These are phyloP conservation scores for Bryum argenteum DNA, from an alignment of 225 moss, liverwort and hornwort genomes.

Conservation along the genomic window DNA sequence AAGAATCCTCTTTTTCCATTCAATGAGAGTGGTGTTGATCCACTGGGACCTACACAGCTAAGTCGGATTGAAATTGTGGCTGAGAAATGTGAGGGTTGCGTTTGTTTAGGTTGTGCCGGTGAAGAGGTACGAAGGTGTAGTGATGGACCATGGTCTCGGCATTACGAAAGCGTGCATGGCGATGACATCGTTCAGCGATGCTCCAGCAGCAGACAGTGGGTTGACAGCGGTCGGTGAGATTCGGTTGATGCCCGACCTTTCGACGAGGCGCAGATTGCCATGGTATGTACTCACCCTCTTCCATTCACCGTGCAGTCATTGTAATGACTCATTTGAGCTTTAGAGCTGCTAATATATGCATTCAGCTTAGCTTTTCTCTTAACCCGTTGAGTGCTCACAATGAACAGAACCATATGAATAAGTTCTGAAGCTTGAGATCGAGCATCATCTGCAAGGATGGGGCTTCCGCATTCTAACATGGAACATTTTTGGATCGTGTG, in stretches of 20 bases:
- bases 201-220: slow-evolving; percentile 68
- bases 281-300: slow-evolving; percentile 42
- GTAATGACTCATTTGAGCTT: too few species aligned
- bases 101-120: slow-evolving; percentile 78
- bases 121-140: slow-evolving; percentile 67
- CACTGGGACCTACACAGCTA: too few species aligned
- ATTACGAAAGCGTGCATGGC: slow-evolving; percentile 74
- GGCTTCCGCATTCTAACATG: not conserved
- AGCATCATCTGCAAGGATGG: too few species aligned
- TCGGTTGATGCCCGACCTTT: slow-evolving; percentile 79
- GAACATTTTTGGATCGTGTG: not conserved
- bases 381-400: too few species aligned
- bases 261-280: slow-evolving; percentile 70
- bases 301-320: not conserved
- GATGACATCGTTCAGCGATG: slow-evolving; percentile 68
- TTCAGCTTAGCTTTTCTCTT: too few species aligned
- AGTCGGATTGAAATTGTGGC: not conserved
- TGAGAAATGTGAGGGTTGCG: not conserved
- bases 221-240: slow-evolving; percentile 74
- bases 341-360: too few species aligned
- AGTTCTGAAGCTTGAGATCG: too few species aligned
- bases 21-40: not conserved
- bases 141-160: slow-evolving; percentile 70
- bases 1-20: slow-evolving; percentile 20
- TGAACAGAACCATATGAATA: too few species aligned